phyloP scores from a whole-genome alignment of 192 early-diverging fungal species.

The Coemansia sp. region DNA sequence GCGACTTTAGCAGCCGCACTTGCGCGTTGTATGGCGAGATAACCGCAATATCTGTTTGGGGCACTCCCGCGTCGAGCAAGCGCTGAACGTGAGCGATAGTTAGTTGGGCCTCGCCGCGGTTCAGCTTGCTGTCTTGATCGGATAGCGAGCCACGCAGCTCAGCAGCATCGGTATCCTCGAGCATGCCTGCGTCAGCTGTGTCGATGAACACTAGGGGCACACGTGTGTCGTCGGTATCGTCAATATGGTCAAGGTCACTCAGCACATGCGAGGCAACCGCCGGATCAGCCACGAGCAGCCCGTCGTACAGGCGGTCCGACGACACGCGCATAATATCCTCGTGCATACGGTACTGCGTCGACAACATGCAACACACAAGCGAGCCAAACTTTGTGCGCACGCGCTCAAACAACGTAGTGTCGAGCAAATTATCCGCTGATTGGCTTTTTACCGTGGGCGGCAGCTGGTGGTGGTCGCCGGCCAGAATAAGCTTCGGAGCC shows the following conservation, averaged over 20 bases:
- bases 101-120: constrained; percentile 73
- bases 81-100: constrained; percentile 61
- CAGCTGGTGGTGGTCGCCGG: constrained; percentile 87
- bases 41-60: constrained; percentile 68
- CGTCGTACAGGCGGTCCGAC: constrained; percentile 67
- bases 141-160: constrained; percentile 7
- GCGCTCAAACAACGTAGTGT: constrained; percentile 78
- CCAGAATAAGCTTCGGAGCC: constrained; percentile 72
- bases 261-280: constrained; percentile 67
- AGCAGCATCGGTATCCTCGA: constrained; percentile 28
- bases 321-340: constrained; percentile 76
- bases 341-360: constrained; percentile 90
- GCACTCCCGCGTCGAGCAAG: constrained; percentile 66
- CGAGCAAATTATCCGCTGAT: not conserved
- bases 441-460: constrained; percentile 70
- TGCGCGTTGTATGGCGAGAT: constrained; percentile 88
- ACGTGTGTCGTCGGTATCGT: constrained; percentile 59
- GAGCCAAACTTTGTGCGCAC: constrained; percentile 61
- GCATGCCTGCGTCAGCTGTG: constrained; percentile 58
- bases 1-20: constrained; percentile 56
- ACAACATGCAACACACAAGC: constrained; percentile 65
- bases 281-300: constrained; percentile 62
- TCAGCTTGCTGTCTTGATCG: constrained; percentile 64
- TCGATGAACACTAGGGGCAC: constrained; percentile 69
- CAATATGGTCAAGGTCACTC: constrained; percentile 61